Evolutionary conservation across 805 yeast species (phyloP), one percentile per base, ranked within the genome.

Genomic region (Tetrapisispora iriomotensis): DNA sequence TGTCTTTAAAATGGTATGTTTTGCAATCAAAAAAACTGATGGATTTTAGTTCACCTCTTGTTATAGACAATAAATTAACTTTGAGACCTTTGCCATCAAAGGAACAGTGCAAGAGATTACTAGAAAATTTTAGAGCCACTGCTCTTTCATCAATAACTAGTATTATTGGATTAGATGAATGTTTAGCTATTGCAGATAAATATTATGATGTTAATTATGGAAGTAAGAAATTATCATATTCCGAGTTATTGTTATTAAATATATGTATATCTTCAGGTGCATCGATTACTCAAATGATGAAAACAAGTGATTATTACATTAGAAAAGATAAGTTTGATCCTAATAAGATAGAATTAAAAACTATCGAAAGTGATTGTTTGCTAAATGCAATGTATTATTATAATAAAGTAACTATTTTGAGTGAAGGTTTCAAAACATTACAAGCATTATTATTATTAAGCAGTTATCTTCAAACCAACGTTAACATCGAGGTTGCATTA

Each of bases 361-460:
- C 44, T 1, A 39, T 64, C 3, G 67, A 64, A 39, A 47, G 50
- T 8, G 39, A 48, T 3, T 54, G 64, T 42, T 49, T 65, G 6
- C 48, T 54, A 13, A 70, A 70, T 46, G 58, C 77, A 0, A 52
- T 77, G 19, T 72, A 58, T 48, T 79, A 74, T 50, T 79, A 70
- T 46, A 75, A 73, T 46, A 64, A 73, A 43, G 53, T 75, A 7
- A 56, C 70, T 5, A 60, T 72, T 2, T 50, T 69, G 26, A 69
- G 74, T 46, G 79, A 73, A 43, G 80, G 79, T 9, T 37, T 72
- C 0, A 59, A 58, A 29, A 68, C 77, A 3, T 56, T 77, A 13
- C 75, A 68, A 49, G 82, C 74, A 0, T 58, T 77, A 8, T 45
- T 80, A 19, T 48, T 78, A 19, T 53, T 79, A 34, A 55, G 70